Percentiles rank a stretch among this genome's conserved stretches.
These are phyloP conservation scores for Cerrena zonata DNA, from an alignment of 1,284 basidiomycete species.

Conservation along the genomic window DNA sequence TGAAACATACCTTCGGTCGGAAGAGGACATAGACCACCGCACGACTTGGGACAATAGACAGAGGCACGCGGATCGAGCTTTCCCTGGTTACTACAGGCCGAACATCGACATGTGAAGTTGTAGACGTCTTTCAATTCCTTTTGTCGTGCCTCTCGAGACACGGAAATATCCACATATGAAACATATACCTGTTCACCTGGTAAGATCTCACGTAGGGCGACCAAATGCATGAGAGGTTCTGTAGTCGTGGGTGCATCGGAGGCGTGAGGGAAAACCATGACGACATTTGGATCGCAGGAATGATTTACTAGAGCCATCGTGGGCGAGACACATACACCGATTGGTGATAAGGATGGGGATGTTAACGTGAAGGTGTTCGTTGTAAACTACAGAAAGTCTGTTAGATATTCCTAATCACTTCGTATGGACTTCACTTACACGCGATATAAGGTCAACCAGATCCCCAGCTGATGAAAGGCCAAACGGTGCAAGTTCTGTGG, in stretches of 20 bases:
- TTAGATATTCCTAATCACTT: neutral
- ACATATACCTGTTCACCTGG: conserved; percentile 71
- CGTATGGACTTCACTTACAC: conserved; percentile 36
- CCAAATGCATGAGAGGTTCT: conserved; percentile 66
- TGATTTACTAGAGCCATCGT: conserved; percentile 82
- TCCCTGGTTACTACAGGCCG: conserved; percentile 39
- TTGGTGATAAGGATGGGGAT: conserved; percentile 64
- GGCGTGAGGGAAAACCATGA: conserved; percentile 76
- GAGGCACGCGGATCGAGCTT: conserved; percentile 64
- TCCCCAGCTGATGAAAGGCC: conserved; percentile 53
- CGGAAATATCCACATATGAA: conserved; percentile 81
- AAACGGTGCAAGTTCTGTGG: conserved; percentile 51
- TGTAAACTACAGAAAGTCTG: conserved; percentile 54
- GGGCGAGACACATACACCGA: conserved; percentile 80
- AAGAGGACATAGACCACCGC: conserved; percentile 54
- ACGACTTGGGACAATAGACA: conserved; percentile 60
- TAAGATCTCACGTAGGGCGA: conserved; percentile 61
- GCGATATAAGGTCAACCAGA: conserved; percentile 67
- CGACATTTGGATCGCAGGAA: conserved; percentile 85
- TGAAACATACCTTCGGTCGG: conserved; percentile 48
- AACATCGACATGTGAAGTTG: conserved; percentile 73
- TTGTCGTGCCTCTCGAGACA: conserved; percentile 56
- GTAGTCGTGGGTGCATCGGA: conserved; percentile 27
- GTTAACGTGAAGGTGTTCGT: conserved; percentile 87
- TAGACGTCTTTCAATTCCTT: conserved; percentile 67